Base-by-base conservation (phyloP, 768 basidiomycete genomes). In the Mycena rosella region DNA sequence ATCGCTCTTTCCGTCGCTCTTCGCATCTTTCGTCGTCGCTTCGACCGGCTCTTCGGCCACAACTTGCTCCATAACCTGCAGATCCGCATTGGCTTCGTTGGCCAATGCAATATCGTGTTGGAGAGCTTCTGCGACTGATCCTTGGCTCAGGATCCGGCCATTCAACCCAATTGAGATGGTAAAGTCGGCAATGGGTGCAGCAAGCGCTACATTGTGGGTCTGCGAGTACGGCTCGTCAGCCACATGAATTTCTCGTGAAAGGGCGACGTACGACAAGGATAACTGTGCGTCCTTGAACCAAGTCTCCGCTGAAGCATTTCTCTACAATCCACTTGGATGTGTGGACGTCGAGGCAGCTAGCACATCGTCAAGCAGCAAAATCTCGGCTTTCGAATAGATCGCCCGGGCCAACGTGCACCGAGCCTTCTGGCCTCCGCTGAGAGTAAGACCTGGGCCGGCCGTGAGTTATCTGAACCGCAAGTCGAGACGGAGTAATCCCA, bases 321-420 rank as follows among this genome's bases (percentile, higher is more conserved):
- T 86, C 83, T 32, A 87, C 83, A 63, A 88, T 86, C 77, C 79
- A 86, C 58, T 83, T 81, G 11, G 85, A 80, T 0, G 87, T 88
- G 60, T 87, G 83, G 18, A 87, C 85, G 36, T 74, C 75, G 3
- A 76, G 59, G 83, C 83, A 29, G 83, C 84, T 32, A 86, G 79
- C 30, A 86, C 78, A 70, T 86, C 84, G 69, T 87, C 85, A 20
- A 87, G 77, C 11, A 87, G 75, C n/a, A 87, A 64, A 56, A 84
- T 80, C 17, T 78, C 74, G 1, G 85, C 81, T 32, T 74, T 74
- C 3, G 80, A 82, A 72, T 87, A 87, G 6, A 87, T 77, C 5
- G 85, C 85, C 14, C 76, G 65, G 5, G 85, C 85, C 20, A 86
- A 72, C 10, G 83, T 84, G 51, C 86, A 78, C 20, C 86, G 74